Base-by-base conservation (phyloP, 2,329 filamentous ascomycete genomes). In the Ceratocystiopsis sp. region DNA sequence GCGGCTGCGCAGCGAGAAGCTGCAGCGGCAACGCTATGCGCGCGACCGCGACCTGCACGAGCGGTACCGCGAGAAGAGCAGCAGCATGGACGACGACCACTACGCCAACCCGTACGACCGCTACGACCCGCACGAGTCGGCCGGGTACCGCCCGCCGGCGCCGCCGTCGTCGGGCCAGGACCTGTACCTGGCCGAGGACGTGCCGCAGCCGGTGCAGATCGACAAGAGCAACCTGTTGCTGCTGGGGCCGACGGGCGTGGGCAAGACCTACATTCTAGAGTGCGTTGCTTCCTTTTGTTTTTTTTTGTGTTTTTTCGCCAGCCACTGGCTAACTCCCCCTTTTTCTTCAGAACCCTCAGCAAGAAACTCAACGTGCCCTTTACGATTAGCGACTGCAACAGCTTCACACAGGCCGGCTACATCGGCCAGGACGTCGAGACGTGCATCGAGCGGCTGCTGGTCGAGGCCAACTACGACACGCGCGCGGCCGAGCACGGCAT, bases 391-490 rank as follows among this genome's bases (percentile, higher is more conserved):
- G 89, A 96, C 60, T 96, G 89, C 60, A 95, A 91, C 41, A 84
- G 87, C 7, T 86, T 96, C 50, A 96, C 89, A 0, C 89, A 95
- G 62, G 89, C 89, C 5, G 89, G 91, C 21, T 98, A 98, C 54
- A 95, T 98, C 51, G 91, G 91, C 29, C 89, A 96, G 56, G 91
- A 98, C 57, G 89, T 89, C n/a, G 91, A 98, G 57, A 80, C 84
- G 1, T 95, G 89, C 53, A 85, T 98, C 36, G 85, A 95, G 55
- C 73, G 91, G 38, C 69, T 98, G 21, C 68, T 98, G 11, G 83
- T 93, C 44, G 86, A 93, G 46, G 78, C 89, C 10, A 89, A 93
- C 57, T 93, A 93, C 59, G 83, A 93, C 52, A 75, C 91, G 25
- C 76, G 78, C 46, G 77, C 80, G 43, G 80, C 86, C 9, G 89